phyloP scores from a whole-genome alignment of 805 yeast species.

The Barnettozyma populi region DNA sequence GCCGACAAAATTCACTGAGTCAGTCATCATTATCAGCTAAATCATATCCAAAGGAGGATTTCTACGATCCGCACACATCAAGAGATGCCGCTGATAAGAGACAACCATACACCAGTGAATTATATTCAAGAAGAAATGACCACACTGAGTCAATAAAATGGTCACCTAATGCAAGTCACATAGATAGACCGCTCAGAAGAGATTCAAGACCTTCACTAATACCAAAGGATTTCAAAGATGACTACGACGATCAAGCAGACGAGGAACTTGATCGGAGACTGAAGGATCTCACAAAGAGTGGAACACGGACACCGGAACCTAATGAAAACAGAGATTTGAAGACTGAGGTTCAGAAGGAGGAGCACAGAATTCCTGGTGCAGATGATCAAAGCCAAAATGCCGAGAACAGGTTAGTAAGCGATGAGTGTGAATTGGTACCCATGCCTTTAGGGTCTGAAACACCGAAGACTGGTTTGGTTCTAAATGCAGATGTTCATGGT shows the following conservation, averaged over 20 bases:
- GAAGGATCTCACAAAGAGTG: conserved; percentile 1
- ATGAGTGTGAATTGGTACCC: neutral
- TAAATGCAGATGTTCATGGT: neutral
- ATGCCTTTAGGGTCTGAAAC: neutral
- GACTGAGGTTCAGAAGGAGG: neutral
- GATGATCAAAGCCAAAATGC: neutral
- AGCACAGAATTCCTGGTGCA: neutral
- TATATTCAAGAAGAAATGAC: conserved; percentile 6
- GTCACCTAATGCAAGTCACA: neutral
- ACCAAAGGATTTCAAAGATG: conserved; percentile 24
- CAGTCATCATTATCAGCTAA: neutral
- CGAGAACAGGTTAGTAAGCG: neutral
- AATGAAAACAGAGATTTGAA: neutral
- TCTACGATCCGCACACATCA: conserved; percentile 4
- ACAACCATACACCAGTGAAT: neutral
- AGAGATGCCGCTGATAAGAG: neutral
- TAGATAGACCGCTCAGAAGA: conserved; percentile 3
- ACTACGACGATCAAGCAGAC: conserved; percentile 21
- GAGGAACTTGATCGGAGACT: conserved; percentile 10
- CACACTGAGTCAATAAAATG: neutral
- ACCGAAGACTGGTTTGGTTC: neutral
- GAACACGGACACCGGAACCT: neutral
- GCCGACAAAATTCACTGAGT: conserved; percentile 8
- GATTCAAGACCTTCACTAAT: conserved; percentile 20
- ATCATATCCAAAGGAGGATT: conserved; percentile 4